phyloP scores from a whole-genome alignment of 2,329 filamentous ascomycete species.

The Diplodia seriata region DNA sequence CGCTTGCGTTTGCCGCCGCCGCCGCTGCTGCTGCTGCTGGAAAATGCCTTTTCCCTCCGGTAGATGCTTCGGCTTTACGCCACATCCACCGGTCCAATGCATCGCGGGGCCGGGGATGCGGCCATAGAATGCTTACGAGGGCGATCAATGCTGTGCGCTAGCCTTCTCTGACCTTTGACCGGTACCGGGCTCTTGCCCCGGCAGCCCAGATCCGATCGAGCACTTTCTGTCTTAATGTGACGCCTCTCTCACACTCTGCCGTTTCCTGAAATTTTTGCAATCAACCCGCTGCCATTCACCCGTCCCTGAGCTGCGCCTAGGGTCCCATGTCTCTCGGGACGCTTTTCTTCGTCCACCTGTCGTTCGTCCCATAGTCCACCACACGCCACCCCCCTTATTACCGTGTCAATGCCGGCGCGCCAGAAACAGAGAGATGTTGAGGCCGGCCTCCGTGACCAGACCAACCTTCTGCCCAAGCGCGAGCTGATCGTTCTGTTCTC shows the following conservation, averaged over 20 bases:
- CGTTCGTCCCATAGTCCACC: neutral
- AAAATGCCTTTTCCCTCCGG: neutral
- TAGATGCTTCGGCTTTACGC: conserved; percentile 7
- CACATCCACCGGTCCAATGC: neutral
- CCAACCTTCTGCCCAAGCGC: conserved; percentile 61
- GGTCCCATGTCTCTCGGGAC: conserved; percentile 8
- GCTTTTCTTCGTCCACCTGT: neutral
- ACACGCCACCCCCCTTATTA: conserved; percentile 2
- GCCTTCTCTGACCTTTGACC: conserved; percentile 9
- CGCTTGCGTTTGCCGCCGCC: neutral
- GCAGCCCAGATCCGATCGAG: conserved; percentile 11
- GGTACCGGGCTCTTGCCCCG: conserved; percentile 22
- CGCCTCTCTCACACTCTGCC: conserved; percentile 14
- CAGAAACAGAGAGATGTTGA: conserved; percentile 46
- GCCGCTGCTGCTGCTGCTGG: neutral
- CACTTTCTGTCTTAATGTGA: conserved; percentile 10
- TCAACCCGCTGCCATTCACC: conserved; percentile 17
- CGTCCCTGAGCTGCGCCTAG: conserved; percentile 2
- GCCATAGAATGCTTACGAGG: conserved; percentile 5
- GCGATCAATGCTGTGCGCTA: conserved; percentile 13
- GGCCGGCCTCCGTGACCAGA: conserved; percentile 61
- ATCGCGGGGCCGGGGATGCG: conserved; percentile 11
- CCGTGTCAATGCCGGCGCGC: conserved; percentile 12
- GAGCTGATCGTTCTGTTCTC: conserved; percentile 61
- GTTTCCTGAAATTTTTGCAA: conserved; percentile 5